Percentiles rank a stretch among this genome's conserved stretches.
These are phyloP conservation scores for Trichoderma harzianum DNA, from an alignment of 2,329 filamentous ascomycete genomes.

Conservation along the genomic window DNA sequence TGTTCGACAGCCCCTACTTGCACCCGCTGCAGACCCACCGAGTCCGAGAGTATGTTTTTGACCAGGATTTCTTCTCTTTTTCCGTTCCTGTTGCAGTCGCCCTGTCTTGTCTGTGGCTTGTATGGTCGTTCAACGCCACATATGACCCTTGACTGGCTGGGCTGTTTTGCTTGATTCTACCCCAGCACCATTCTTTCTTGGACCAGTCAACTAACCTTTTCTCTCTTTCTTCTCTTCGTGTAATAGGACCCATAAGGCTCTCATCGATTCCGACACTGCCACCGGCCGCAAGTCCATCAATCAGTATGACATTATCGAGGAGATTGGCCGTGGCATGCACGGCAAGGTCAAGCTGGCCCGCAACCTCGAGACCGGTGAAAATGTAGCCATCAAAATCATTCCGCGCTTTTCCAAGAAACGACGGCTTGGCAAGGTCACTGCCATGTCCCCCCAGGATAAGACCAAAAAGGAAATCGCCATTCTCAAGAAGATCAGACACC, in stretches of 20 bases:
- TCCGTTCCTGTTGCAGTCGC: conserved; percentile 3
- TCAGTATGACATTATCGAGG: conserved; percentile 94
- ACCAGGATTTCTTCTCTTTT: not conserved
- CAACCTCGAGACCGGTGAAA: conserved; percentile 69
- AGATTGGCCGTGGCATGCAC: conserved; percentile 92
- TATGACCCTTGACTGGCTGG: not conserved
- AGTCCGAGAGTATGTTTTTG: conserved; percentile 67
- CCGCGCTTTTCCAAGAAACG: conserved; percentile 91
- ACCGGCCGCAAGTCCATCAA: conserved; percentile 97
- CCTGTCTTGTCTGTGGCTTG: not conserved
- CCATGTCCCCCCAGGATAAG: conserved; percentile 66
- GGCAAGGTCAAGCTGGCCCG: conserved; percentile 96
- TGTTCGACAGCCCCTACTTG: conserved; percentile 57
- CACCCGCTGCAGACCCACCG: conserved; percentile 70
- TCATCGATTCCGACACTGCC: conserved; percentile 82
- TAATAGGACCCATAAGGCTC: conserved; percentile 76
- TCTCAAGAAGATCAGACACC: conserved; percentile 94
- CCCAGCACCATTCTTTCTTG: not conserved
- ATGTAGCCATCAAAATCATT: conserved; percentile 98
- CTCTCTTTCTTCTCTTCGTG: not conserved
- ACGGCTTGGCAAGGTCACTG: conserved; percentile 78
- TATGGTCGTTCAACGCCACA: not conserved
- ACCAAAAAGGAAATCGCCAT: conserved; percentile 97
- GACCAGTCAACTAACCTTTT: not conserved
- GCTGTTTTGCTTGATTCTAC: not conserved